phyloP scores from a whole-genome alignment of 352 stramenopile genomes.

The Globisporangium ultimum region DNA sequence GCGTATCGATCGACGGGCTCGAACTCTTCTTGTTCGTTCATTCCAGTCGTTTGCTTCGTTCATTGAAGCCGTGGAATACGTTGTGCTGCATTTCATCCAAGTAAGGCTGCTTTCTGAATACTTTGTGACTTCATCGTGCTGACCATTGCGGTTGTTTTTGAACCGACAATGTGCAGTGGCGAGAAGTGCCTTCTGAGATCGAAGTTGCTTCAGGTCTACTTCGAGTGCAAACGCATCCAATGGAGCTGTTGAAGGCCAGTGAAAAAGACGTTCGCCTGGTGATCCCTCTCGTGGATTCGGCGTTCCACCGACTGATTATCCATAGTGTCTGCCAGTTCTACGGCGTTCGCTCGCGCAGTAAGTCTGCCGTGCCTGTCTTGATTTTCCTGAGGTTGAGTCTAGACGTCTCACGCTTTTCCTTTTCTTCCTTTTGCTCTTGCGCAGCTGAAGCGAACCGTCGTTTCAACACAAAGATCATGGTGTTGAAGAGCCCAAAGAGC shows the following conservation, averaged over 20 bases:
- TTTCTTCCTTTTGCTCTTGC: neutral
- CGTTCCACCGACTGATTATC: constrained; percentile 85
- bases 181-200: constrained; percentile 67
- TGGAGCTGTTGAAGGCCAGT: constrained; percentile 49
- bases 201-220: constrained; percentile 59
- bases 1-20: constrained; percentile 65
- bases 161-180: constrained; percentile 40
- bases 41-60: constrained; percentile 67
- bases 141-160: neutral
- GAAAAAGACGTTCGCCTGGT: constrained; percentile 71
- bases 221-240: constrained; percentile 57
- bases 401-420: neutral
- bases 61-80: constrained; percentile 76
- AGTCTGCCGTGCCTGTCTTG: constrained; percentile 12
- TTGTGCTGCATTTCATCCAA: constrained; percentile 80
- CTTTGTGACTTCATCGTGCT: neutral
- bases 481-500: constrained; percentile 59
- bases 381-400: neutral
- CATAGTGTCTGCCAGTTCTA: constrained; percentile 90
- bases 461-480: constrained; percentile 81
- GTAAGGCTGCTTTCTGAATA: constrained; percentile 19
- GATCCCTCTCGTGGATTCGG: constrained; percentile 73
- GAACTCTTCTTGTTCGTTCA: constrained; percentile 63
- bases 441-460: constrained; percentile 63
- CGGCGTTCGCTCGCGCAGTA: constrained; percentile 78